Percentiles rank a stretch among this genome's conserved stretches.
Evolutionary conservation across 768 basidiomycete species (phyloP).

Genomic region (Pilatotrama ljubarskyi): DNA sequence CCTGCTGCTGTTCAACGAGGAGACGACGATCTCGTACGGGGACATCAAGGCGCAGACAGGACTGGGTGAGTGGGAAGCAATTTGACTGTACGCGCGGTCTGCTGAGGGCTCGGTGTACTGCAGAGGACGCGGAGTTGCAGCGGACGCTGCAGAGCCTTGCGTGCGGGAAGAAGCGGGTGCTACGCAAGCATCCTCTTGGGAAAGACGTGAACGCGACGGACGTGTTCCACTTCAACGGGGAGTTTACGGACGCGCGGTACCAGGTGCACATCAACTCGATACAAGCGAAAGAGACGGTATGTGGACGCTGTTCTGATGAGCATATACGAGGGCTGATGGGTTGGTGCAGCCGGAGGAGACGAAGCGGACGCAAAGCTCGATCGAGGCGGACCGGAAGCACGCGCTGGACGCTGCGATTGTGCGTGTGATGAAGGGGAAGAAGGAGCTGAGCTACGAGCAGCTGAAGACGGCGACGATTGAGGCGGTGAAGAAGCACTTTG

Average conservation of each 20-base stretch:
- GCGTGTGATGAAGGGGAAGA: constrained; percentile 92
- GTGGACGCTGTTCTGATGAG: constrained; percentile 28
- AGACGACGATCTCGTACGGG: constrained; percentile 54
- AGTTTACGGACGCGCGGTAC: constrained; percentile 74
- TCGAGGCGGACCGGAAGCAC: constrained; percentile 84
- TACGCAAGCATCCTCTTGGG: constrained; percentile 77
- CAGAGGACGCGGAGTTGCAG: constrained; percentile 73
- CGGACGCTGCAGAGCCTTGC: constrained; percentile 91
- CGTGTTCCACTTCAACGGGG: constrained; percentile 76
- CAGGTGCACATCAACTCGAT: constrained; percentile 95
- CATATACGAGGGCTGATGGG: not conserved
- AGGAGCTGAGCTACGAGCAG: constrained; percentile 77
- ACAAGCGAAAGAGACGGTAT: constrained; percentile 87
- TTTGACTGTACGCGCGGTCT: not conserved
- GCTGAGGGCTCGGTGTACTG: not conserved
- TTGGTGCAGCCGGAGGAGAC: constrained; percentile 78
- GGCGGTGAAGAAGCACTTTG: constrained; percentile 85
- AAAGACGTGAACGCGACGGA: constrained; percentile 78
- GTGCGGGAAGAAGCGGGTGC: constrained; percentile 84
- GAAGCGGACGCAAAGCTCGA: constrained; percentile 74
- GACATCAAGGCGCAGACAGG: constrained; percentile 69
- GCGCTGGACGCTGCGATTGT: constrained; percentile 95
- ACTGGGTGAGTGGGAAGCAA: constrained; percentile 56
- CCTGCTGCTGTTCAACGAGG: constrained; percentile 82
- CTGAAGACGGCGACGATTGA: constrained; percentile 83